Evolutionary conservation across 1,284 basidiomycete species (phyloP).

Genomic region (Tausonia pullulans): DNA sequence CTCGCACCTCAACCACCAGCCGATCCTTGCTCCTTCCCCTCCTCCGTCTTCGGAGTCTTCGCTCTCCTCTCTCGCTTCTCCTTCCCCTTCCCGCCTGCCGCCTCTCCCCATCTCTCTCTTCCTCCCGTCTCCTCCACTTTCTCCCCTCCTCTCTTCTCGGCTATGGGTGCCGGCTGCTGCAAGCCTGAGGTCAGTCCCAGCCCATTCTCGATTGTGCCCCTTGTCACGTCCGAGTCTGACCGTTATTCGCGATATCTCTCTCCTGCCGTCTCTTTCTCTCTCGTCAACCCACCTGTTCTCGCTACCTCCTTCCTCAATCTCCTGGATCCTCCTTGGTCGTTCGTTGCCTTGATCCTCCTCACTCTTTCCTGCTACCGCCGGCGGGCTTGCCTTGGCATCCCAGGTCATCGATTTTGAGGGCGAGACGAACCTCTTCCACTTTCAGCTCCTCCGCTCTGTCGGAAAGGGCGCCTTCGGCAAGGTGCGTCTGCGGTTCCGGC

Average conservation of each 20-base stretch:
- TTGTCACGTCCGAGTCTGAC: not conserved
- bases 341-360: slow-evolving; percentile 7
- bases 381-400: not conserved
- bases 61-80: not conserved
- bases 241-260: not conserved
- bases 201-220: not conserved
- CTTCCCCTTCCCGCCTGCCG: not conserved
- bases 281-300: not conserved
- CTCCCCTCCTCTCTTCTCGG: not conserved
- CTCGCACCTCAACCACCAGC: not conserved
- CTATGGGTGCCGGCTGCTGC: slow-evolving; percentile 42
- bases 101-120: not conserved
- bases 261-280: not conserved
- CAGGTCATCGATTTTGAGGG: slow-evolving; percentile 97
- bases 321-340: slow-evolving; percentile 1
- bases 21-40: not conserved
- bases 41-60: not conserved
- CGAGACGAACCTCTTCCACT: slow-evolving; percentile 94
- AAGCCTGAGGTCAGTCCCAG: slow-evolving; percentile 39
- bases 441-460: slow-evolving; percentile 82
- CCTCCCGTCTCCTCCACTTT: too few species aligned
- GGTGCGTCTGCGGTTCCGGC: slow-evolving; percentile 39
- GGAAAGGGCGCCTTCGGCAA: slow-evolving; percentile 98
- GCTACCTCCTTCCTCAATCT: slow-evolving; percentile 6
- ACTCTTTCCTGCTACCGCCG: not conserved